Conservation (phyloP, 257 asterid species). For the Salvia splendens region DNA sequence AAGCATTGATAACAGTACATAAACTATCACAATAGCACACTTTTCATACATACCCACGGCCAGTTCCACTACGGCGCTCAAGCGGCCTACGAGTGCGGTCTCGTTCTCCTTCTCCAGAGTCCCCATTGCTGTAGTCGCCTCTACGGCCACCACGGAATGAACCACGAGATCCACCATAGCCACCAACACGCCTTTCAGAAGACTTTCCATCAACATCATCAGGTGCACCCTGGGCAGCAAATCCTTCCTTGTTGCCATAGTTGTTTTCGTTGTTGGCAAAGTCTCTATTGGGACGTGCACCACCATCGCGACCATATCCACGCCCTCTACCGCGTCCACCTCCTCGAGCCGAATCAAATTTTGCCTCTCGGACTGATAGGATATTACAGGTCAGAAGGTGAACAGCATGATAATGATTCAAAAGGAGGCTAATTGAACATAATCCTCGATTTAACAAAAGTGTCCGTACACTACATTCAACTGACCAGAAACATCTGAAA, state of each 20-base stretch:
- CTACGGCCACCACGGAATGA: slow-evolving; percentile 66
- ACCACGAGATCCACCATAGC: slow-evolving; percentile 63
- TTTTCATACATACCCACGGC: slow-evolving; percentile 54
- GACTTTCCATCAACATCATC: slow-evolving; percentile 52
- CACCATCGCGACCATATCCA: slow-evolving; percentile 62
- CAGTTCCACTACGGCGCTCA: slow-evolving; percentile 81
- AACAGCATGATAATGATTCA: neutral
- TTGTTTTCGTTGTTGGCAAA: slow-evolving; percentile 44
- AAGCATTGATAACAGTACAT: neutral
- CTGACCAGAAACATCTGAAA: neutral
- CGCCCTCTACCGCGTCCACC: slow-evolving; percentile 58
- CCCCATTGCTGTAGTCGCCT: slow-evolving; percentile 74
- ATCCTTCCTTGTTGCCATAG: slow-evolving; percentile 50
- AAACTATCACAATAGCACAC: neutral
- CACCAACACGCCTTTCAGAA: slow-evolving; percentile 72
- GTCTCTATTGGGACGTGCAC: slow-evolving; percentile 59
- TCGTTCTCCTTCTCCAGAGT: slow-evolving; percentile 53
- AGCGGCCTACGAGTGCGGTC: slow-evolving; percentile 59
- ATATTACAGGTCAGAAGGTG: slow-evolving; percentile 7
- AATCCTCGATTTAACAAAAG: neutral
- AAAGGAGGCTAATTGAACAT: neutral
- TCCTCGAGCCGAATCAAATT: slow-evolving; percentile 58
- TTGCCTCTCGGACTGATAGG: slow-evolving; percentile 59
- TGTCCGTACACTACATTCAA: neutral
- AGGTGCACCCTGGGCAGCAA: slow-evolving; percentile 48